Evolutionary conservation across 2,329 filamentous ascomycete genomes (phyloP), one percentile per base, ranked within the genome.

Genomic region (Dactylellina drechsleri): DNA sequence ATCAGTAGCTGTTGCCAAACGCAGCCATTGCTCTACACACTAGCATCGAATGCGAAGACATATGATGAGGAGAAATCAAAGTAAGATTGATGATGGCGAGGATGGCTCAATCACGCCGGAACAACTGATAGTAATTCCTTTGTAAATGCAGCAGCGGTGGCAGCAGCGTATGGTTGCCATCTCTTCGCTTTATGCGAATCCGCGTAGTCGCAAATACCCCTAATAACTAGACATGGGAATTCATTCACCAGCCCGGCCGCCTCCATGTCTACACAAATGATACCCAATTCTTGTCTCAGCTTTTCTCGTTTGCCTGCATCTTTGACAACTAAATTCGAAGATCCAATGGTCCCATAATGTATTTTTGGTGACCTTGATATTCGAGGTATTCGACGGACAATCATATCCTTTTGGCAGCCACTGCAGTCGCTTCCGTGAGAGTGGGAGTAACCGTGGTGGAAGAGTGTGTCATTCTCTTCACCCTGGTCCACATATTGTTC

Each of bases 231-330:
- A 8, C 54, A 56, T 12, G 54, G 64, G 8, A 83, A 66, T 0
- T 78, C 74, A 20, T 65, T 49, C 67, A 72, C 65, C 13, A 72
- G 10, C 8, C 67, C 67, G 5, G 66, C 54, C 10, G 79, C 78
- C 61, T 81, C 80, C 80, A 81, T 82, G 66, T 81, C 81, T 13
- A 81, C 80, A n/a, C 71, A 76, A 52, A 77, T 59, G 16, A 76
- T 41, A 16, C 53, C 41, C 13, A 50, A 16, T 8, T 8, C 18
- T 50, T 31, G 20, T 36, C 13, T 31, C 20, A 77, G 49, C 2
- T 26, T 8, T 53, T 78, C 76, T n/a, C 77, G 65, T 5, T 61
- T 43, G 12, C 67, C 20, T 0, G 52, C 71, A 20, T 60, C 57
- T 36, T 77, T 76, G 54, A 77, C 74, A 12, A 77, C 68, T 16